A percentile compares a stretch with the other conserved stretches of the same genome.
Evolutionary conservation across 2,329 filamentous ascomycete genomes (phyloP).

Genomic region (Penicillium sp.): DNA sequence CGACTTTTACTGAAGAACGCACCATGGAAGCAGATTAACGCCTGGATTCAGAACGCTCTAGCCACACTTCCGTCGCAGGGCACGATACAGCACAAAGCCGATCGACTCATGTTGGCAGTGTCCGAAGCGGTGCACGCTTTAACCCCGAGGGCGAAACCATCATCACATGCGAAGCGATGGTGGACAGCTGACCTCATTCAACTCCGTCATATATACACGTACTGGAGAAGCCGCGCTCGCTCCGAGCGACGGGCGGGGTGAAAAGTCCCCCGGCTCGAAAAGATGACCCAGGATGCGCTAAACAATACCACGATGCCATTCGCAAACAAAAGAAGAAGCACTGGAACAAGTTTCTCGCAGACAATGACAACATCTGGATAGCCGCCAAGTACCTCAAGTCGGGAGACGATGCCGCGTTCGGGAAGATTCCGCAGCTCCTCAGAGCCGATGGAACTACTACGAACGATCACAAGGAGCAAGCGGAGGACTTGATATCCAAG

Average conservation of each 20-base stretch:
- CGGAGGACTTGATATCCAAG: constrained; percentile 2
- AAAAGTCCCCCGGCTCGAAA: constrained; percentile 29
- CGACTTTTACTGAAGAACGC: constrained; percentile 25
- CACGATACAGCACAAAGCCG: constrained; percentile 21
- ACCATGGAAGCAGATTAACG: constrained; percentile 24
- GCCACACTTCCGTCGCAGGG: constrained; percentile 10
- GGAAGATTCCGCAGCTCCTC: constrained; percentile 19
- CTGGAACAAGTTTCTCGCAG: constrained; percentile 26
- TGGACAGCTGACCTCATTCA: constrained; percentile 25
- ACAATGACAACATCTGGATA: constrained; percentile 30
- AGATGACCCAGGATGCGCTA: constrained; percentile 14
- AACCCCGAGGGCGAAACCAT: constrained; percentile 21
- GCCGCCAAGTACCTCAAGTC: constrained; percentile 26
- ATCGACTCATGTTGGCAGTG: constrained; percentile 17
- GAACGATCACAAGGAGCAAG: constrained; percentile 11
- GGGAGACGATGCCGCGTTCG: constrained; percentile 17
- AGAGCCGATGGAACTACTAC: constrained; percentile 16
- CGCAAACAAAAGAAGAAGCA: constrained; percentile 28
- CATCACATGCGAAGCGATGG: constrained; percentile 24
- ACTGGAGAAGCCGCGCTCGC: constrained; percentile 16
- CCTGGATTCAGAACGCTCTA: constrained; percentile 13
- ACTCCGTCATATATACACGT: constrained; percentile 17
- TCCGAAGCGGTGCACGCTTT: constrained; percentile 12
- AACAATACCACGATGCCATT: constrained; percentile 23
- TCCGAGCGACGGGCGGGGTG: constrained; percentile 13